Conservation (phyloP, 805 yeast genomes). For the Schizosaccharomyces cryophilus region DNA sequence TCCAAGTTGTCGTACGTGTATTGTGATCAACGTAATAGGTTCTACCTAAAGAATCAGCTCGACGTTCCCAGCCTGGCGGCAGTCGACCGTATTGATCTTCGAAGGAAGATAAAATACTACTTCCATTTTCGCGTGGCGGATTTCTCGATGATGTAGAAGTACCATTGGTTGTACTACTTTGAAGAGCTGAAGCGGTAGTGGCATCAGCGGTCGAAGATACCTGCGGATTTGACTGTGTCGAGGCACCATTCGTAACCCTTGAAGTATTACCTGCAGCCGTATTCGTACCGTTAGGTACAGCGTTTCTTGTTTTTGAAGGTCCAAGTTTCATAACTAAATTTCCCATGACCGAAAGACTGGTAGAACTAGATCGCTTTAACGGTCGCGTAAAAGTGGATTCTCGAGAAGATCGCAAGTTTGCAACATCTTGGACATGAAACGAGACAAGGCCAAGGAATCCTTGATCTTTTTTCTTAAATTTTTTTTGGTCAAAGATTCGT, state of each 20-base stretch:
- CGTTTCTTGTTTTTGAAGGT: too few relatives aligned
- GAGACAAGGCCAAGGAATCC: slow-evolving; percentile 94
- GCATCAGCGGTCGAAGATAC: background rate
- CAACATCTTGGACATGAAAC: slow-evolving; percentile 26
- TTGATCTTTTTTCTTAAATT: slow-evolving; percentile 82
- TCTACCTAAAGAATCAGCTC: slow-evolving; percentile 92
- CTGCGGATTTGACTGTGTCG: background rate
- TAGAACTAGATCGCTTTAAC: too few relatives aligned
- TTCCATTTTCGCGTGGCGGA: too few relatives aligned
- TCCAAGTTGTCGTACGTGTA: slow-evolving; percentile 97
- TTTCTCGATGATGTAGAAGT: background rate
- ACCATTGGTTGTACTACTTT: slow-evolving; percentile 4
- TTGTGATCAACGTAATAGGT: slow-evolving; percentile 96
- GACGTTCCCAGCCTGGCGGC: slow-evolving; percentile 97
- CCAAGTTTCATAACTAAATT: too few relatives aligned
- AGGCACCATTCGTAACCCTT: background rate
- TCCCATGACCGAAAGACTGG: too few relatives aligned
- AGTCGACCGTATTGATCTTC: slow-evolving; percentile 91
- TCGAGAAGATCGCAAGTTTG: background rate
- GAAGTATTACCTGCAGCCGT: background rate
- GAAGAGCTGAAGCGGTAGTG: slow-evolving; percentile 3
- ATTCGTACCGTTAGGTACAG: background rate
- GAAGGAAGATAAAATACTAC: slow-evolving; percentile 25
- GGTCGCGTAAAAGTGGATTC: too few relatives aligned
- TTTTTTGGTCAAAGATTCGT: slow-evolving; percentile 28